Base-by-base conservation (phyloP, 2,329 filamentous ascomycete genomes). In the Fusarium anthophilum region DNA sequence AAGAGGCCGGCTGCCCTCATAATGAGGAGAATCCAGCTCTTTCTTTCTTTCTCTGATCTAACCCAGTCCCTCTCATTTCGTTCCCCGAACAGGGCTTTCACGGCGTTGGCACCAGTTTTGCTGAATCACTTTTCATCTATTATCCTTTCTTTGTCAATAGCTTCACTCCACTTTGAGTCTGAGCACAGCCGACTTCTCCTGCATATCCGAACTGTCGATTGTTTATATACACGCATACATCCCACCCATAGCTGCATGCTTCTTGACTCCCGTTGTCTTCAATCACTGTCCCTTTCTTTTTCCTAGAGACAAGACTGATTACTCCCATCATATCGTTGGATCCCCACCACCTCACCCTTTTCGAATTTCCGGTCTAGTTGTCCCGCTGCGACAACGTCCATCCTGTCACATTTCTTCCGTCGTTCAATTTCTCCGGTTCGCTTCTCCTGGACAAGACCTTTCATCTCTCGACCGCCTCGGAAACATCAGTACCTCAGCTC, bases 91-190 rank as follows among this genome's bases (percentile, higher is more conserved):
- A 41, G 32, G 32, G 32, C 32, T 9, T 51, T 51, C 41, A 20
- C 22, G 24, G 28, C 30, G 35, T 41, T 48, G 57, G 43, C 22
- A 30, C 41, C 28, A 60, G 22, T 39, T 58, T 57, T 43, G 56
- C 47, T 38, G 54, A 32, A 44, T 38, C n/a, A 30, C 24, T 20
- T 11, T 51, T 51, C 48, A 24, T 35, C n/a, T 35, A 44, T 55
- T 58, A 56, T 63, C 44, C 48, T 57, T 35, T 54, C 48, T 64
- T 55, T 68, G 39, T 64, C 58, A 69, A 65, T 61, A 58, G 30
- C 63, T 48, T 39, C 63, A 63, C 58, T 74, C 73, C 57, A 74
- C 68, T 63, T 61, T 51, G 58, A 60, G 43, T 60, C 63, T 55
- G 54, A 61, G 30, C 57, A 53, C 59, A 63, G 55, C 58, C 68